Evolutionary conservation across 2,329 filamentous ascomycete species (phyloP).

Genomic region (Fusarium acutatum): DNA sequence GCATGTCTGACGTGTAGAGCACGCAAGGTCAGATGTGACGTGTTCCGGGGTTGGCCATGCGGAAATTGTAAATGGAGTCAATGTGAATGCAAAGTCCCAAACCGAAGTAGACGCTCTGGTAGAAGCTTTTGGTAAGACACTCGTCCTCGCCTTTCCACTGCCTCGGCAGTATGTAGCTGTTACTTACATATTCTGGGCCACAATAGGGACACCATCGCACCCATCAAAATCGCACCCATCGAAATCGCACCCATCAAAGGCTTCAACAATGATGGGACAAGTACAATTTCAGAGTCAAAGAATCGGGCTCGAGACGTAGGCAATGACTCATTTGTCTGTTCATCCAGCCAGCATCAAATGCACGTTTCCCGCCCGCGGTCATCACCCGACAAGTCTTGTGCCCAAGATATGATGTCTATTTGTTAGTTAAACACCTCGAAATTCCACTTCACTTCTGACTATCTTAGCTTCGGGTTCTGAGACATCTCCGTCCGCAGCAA

Average conservation of each 20-base stretch:
- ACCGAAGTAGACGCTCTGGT: neutral
- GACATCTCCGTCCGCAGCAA: neutral
- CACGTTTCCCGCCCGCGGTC: neutral
- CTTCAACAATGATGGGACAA: no score
- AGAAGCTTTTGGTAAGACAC: neutral
- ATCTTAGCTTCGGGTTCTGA: neutral
- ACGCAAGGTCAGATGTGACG: neutral
- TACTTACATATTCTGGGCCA: neutral
- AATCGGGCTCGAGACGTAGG: neutral
- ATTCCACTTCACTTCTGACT: no score
- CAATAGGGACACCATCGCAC: no score
- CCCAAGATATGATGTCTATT: no score
- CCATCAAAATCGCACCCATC: no score
- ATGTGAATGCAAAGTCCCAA: neutral
- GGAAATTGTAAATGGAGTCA: neutral
- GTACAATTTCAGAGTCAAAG: no score
- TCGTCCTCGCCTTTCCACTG: neutral
- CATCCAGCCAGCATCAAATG: neutral
- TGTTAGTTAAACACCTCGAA: no score
- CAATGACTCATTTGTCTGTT: neutral
- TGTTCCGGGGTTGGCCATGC: neutral
- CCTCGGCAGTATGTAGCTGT: neutral
- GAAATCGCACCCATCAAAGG: no score
- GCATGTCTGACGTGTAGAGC: neutral
- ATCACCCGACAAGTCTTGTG: neutral